Evolutionary conservation across 169 alveolate genomes (phyloP).

Genomic region (Eimeria acervulina): DNA sequence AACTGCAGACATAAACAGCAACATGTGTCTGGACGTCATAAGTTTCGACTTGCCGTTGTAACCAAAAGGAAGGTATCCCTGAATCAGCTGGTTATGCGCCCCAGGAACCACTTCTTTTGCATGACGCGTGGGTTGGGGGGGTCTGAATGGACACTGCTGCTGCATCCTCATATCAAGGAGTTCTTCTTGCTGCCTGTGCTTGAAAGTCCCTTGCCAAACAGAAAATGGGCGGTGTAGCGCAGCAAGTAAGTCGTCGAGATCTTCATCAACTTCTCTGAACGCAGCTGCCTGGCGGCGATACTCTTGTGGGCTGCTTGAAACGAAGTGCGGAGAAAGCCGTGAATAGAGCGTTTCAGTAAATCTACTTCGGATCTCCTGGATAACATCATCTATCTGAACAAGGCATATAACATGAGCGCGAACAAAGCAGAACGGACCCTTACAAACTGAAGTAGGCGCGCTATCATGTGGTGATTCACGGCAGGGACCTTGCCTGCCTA

Average conservation of each 20-base stretch:
- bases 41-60: conserved; percentile 39
- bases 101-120: conserved; percentile 46
- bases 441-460: neutral
- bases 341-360: conserved; percentile 10
- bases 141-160: conserved; percentile 71
- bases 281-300: conserved; percentile 60
- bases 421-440: neutral
- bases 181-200: conserved; percentile 45
- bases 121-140: conserved; percentile 60
- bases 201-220: conserved; percentile 66
- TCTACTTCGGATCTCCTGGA: conserved; percentile 7
- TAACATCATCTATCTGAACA: conserved; percentile 69
- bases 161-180: conserved; percentile 44
- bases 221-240: conserved; percentile 22
- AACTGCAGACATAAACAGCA: neutral
- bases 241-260: conserved; percentile 45
- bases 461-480: neutral
- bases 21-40: neutral
- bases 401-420: neutral
- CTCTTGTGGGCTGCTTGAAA: conserved; percentile 8
- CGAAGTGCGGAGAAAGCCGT: conserved; percentile 35
- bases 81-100: conserved; percentile 18
- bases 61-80: conserved; percentile 69
- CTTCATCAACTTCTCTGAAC: conserved; percentile 44
- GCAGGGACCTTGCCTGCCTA: neutral